Conservation (phyloP, 768 basidiomycete species). For the Amylocystis lapponica region DNA sequence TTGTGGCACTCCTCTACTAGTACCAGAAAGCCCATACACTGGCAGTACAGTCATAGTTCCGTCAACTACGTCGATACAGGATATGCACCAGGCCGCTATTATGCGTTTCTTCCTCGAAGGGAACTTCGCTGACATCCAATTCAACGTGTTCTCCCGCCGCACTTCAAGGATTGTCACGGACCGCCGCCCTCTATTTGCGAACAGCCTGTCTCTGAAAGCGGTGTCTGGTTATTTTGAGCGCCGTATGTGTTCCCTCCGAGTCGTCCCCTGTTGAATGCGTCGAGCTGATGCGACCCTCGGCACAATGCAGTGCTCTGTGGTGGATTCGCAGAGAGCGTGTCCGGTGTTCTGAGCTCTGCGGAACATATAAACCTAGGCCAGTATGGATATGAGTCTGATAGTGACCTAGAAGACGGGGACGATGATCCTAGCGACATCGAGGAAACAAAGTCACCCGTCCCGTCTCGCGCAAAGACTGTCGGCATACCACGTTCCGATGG, state of each 20-base stretch:
- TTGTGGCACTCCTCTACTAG: too few relatives aligned
- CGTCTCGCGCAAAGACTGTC: too few relatives aligned
- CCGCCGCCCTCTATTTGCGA: conserved; percentile 23
- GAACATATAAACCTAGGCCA: conserved; percentile 9
- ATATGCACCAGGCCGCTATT: not conserved
- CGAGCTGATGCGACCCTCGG: too few relatives aligned
- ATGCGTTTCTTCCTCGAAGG: conserved; percentile 7
- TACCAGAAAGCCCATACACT: too few relatives aligned
- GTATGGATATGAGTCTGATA: conserved; percentile 29
- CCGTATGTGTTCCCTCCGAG: too few relatives aligned
- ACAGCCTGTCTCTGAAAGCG: conserved; percentile 21
- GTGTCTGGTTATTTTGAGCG: conserved; percentile 25
- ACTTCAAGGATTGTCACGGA: conserved; percentile 7
- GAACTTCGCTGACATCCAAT: conserved; percentile 24
- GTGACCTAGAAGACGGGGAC: conserved; percentile 28
- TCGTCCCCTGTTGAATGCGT: too few relatives aligned
- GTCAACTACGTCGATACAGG: not conserved
- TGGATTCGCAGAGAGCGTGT: conserved; percentile 13
- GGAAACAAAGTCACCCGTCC: too few relatives aligned
- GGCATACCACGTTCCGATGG: too few relatives aligned
- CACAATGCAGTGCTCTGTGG: conserved; percentile 3
- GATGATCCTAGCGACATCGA: conserved; percentile 2
- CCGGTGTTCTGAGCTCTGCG: too few relatives aligned
- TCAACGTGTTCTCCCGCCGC: conserved; percentile 25
- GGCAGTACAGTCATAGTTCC: too few relatives aligned